Percentiles rank a stretch among this genome's conserved stretches.
phyloP scores from a whole-genome alignment of 2,329 filamentous ascomycete genomes.

The Claviceps arundinis region DNA sequence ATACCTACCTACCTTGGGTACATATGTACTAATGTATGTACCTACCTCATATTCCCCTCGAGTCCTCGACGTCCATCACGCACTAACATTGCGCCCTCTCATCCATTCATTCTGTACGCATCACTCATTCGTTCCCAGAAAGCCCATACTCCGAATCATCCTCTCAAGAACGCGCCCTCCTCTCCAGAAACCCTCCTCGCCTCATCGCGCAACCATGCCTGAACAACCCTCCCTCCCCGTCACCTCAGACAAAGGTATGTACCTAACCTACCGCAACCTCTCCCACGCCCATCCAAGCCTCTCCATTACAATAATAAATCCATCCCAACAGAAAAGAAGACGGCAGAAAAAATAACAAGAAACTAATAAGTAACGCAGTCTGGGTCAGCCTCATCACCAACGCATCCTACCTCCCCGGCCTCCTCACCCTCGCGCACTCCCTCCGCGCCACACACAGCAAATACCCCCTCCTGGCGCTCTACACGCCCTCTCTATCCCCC shows the following conservation, averaged over 20 bases:
- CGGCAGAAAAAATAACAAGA: background rate
- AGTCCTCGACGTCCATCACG: too few relatives aligned
- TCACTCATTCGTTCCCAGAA: background rate
- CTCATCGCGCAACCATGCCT: background rate
- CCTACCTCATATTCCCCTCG: too few relatives aligned
- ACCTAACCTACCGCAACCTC: too few relatives aligned
- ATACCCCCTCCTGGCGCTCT: slow-evolving; percentile 72
- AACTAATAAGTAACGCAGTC: slow-evolving; percentile 34
- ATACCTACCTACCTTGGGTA: too few relatives aligned
- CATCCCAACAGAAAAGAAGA: background rate
- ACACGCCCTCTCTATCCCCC: slow-evolving; percentile 62
- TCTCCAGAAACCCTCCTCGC: background rate
- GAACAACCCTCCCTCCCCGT: background rate
- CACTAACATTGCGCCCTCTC: too few relatives aligned
- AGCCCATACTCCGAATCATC: background rate
- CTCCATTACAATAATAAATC: too few relatives aligned
- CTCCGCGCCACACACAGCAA: slow-evolving; percentile 50
- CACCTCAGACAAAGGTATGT: slow-evolving; percentile 3
- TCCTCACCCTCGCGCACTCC: slow-evolving; percentile 69
- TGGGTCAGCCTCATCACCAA: slow-evolving; percentile 87
- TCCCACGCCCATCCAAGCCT: too few relatives aligned
- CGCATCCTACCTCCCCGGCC: slow-evolving; percentile 64
- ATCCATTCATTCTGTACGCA: too few relatives aligned
- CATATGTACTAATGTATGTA: too few relatives aligned
- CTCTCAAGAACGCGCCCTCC: too few relatives aligned